These are phyloP conservation scores for Plasmodium yoelii DNA, from an alignment of 169 alveolate genomes.

Conservation along the genomic window DNA sequence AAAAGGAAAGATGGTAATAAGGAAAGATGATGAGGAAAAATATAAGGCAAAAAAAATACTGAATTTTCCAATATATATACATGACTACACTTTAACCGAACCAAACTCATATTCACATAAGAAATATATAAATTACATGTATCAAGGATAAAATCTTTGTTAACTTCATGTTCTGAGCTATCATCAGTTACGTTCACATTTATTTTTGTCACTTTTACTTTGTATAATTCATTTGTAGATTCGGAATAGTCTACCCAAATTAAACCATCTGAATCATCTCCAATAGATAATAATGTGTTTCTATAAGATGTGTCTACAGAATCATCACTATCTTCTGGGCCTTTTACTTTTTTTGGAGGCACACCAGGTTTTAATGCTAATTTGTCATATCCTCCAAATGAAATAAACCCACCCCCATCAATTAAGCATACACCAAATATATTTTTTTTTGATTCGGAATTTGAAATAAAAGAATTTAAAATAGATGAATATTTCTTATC, in stretches of 20 bases:
- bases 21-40: no score
- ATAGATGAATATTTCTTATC: constrained; percentile 8
- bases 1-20: background rate
- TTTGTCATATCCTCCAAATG: constrained; percentile 49
- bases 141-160: constrained; percentile 20
- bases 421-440: constrained; percentile 39
- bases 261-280: background rate
- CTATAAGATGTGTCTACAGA: no score
- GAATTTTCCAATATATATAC: no score
- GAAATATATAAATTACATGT: constrained; percentile 24
- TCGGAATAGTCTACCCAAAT: constrained; percentile 19
- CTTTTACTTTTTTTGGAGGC: background rate
- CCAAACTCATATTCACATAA: no score
- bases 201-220: constrained; percentile 3
- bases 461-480: constrained; percentile 19
- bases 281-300: background rate
- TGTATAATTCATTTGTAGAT: constrained; percentile 1
- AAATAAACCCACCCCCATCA: constrained; percentile 30
- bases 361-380: background rate
- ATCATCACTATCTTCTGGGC: background rate
- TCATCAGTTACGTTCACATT: background rate
- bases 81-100: no score
- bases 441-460: constrained; percentile 37
- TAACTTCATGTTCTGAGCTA: background rate
- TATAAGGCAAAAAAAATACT: no score